Evolutionary conservation across 2,329 filamentous ascomycete genomes (phyloP), one percentile per base, ranked within the genome.

Genomic region (Xylariaceae sp.): DNA sequence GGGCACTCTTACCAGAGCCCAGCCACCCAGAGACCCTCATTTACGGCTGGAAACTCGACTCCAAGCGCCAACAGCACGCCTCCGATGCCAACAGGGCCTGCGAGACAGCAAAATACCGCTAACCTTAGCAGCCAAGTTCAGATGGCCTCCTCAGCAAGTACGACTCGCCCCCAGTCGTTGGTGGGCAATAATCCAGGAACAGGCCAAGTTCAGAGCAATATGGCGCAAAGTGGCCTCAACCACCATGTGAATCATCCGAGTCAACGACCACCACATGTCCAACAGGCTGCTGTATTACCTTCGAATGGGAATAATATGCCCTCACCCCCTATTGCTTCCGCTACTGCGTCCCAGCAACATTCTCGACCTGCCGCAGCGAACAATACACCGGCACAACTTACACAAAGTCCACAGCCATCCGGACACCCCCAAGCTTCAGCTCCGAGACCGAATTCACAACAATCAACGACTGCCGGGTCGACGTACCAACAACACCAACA

Each of bases 381-480:
- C 19, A 40, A 24, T 15, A 4, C 16, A 27, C 19, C 23, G 12
- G 13, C 33, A 3, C 34, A 38, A 7, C 26, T 40, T 11, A 39
- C 31, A 33, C 33, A 3, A 31, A 38, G 9, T 28, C 42, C 12
- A 39, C 31, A 33, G 26, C 23, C 31, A 38, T 39, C 14, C 18
- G 37, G 19, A 5, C 29, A 47, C 19, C 23, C 36, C 29, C 41
- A 40, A 14, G 29, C 23, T 34, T 18, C 31, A 33, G 4, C 17
- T 19, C 29, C 34, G 13, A 42, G 31, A 9, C 39, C 36, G 28
- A 28, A 28, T 28, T 24, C 35, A 14, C 49, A 51, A 34, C 36
- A 41, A 2, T 9, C 38, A 3, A 23, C 34, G 23, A 14, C 18
- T 19, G 12, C 28, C 5, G 23, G 14, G 13, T 14, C 26, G 12